Evolutionary conservation across 2,329 filamentous ascomycete genomes (phyloP).

Genomic region (Talaromyces pinophilus): DNA sequence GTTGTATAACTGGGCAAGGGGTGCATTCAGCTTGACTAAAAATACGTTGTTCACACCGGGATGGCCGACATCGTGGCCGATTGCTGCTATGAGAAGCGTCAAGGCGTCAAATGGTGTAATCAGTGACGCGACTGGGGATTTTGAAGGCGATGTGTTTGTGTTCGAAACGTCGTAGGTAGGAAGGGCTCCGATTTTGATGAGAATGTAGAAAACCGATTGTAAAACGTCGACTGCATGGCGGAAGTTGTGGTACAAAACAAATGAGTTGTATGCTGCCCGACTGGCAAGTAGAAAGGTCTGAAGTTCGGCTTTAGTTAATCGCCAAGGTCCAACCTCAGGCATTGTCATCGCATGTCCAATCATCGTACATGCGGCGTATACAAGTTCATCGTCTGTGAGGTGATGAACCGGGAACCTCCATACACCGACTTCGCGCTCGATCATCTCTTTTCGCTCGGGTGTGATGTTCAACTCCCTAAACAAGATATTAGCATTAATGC

Average conservation of each 20-base stretch:
- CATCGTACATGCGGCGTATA: constrained; percentile 83
- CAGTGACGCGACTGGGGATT: constrained; percentile 70
- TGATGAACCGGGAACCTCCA: constrained; percentile 92
- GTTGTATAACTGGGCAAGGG: constrained; percentile 92
- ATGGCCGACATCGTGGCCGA: constrained; percentile 96
- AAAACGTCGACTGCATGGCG: constrained; percentile 95
- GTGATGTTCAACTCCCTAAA: constrained; percentile 66
- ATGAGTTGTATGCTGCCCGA: constrained; percentile 90
- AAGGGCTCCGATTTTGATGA: constrained; percentile 75
- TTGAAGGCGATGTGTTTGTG: constrained; percentile 30
- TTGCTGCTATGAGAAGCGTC: constrained; percentile 88
- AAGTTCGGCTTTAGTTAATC: constrained; percentile 75
- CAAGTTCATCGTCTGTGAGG: constrained; percentile 84
- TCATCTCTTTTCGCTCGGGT: constrained; percentile 62
- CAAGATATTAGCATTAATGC: constrained; percentile 23
- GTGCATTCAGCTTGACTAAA: constrained; percentile 85
- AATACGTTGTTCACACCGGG: constrained; percentile 98
- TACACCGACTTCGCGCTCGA: constrained; percentile 69
- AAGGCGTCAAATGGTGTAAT: constrained; percentile 86
- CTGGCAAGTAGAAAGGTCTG: constrained; percentile 84
- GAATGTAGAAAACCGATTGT: constrained; percentile 88
- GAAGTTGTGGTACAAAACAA: constrained; percentile 98
- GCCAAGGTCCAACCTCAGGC: constrained; percentile 78
- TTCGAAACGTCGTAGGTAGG: constrained; percentile 61
- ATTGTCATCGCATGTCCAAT: constrained; percentile 82